These are phyloP conservation scores for Papilionanthe hybrid DNA, from an alignment of 116 monocot species.

Conservation along the genomic window DNA sequence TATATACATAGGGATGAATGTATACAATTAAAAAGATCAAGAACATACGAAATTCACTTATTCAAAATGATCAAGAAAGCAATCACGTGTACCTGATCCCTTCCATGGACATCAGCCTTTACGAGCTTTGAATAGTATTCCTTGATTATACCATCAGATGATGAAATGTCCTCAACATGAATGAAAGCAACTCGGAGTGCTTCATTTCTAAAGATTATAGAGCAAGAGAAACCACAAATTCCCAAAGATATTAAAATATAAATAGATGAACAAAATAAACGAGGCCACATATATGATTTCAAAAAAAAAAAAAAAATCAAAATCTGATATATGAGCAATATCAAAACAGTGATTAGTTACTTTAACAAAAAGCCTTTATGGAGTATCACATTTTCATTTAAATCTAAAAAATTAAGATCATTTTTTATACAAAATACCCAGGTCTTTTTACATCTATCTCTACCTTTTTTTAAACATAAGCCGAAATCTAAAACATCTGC, in stretches of 20 bases:
- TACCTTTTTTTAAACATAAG: too few relatives aligned
- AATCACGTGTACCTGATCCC: conserved; percentile 60
- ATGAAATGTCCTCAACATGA: conserved; percentile 62
- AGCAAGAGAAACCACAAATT: background rate
- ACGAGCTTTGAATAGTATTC: conserved; percentile 88
- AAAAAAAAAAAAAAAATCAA: background rate
- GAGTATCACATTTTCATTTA: too few relatives aligned
- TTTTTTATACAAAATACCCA: too few relatives aligned
- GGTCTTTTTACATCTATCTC: too few relatives aligned
- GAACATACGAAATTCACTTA: background rate
- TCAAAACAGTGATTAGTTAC: background rate
- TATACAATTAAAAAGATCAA: background rate
- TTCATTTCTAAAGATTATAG: conserved; percentile 63
- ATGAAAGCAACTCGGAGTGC: conserved; percentile 94
- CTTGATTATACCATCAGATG: conserved; percentile 39
- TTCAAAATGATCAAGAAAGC: background rate
- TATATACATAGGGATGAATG: background rate
- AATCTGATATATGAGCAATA: background rate
- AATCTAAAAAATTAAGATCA: too few relatives aligned
- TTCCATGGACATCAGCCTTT: conserved; percentile 87
- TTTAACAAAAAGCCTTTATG: too few relatives aligned
- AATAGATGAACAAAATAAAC: background rate
- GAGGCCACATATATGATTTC: background rate
- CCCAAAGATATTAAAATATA: background rate
- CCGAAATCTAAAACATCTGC: too few relatives aligned